Conservation (phyloP, 1,284 basidiomycete species). For the Wolfiporia cocos region DNA sequence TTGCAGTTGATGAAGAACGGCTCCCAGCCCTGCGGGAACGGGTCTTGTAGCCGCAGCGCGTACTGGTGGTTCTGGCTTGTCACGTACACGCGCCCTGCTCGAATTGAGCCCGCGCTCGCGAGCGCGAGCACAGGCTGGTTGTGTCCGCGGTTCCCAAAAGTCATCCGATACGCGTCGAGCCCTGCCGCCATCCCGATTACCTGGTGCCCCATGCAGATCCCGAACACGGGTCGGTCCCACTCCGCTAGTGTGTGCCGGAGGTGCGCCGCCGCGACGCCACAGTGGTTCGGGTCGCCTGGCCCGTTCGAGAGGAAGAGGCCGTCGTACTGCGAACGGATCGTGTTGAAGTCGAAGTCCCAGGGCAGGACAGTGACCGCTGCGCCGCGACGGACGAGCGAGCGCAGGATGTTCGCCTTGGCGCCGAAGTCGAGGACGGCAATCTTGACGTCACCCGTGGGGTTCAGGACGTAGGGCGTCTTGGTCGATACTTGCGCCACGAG, state of each 20-base stretch:
- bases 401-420: slow-evolving; percentile 95
- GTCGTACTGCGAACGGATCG: slow-evolving; percentile 85
- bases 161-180: slow-evolving; percentile 94
- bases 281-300: slow-evolving; percentile 90
- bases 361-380: slow-evolving; percentile 94
- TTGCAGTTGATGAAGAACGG: slow-evolving; percentile 99
- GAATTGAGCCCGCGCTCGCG: slow-evolving; percentile 86
- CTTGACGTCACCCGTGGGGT: slow-evolving; percentile 82
- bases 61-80: slow-evolving; percentile 97
- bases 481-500: slow-evolving; percentile 93
- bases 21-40: slow-evolving; percentile 93
- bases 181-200: slow-evolving; percentile 97
- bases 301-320: slow-evolving; percentile 97
- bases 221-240: slow-evolving; percentile 94
- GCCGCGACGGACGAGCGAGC: slow-evolving; percentile 85
- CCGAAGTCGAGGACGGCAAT: slow-evolving; percentile 98
- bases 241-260: slow-evolving; percentile 79
- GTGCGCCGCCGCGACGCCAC: slow-evolving; percentile 80
- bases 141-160: slow-evolving; percentile 98
- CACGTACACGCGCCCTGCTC: slow-evolving; percentile 94
- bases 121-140: slow-evolving; percentile 97
- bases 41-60: slow-evolving; percentile 86
- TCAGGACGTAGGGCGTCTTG: slow-evolving; percentile 79
- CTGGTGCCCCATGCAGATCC: slow-evolving; percentile 99
- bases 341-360: slow-evolving; percentile 96